phyloP scores from a whole-genome alignment of 768 basidiomycete species.

The Hortiboletus campestris region DNA sequence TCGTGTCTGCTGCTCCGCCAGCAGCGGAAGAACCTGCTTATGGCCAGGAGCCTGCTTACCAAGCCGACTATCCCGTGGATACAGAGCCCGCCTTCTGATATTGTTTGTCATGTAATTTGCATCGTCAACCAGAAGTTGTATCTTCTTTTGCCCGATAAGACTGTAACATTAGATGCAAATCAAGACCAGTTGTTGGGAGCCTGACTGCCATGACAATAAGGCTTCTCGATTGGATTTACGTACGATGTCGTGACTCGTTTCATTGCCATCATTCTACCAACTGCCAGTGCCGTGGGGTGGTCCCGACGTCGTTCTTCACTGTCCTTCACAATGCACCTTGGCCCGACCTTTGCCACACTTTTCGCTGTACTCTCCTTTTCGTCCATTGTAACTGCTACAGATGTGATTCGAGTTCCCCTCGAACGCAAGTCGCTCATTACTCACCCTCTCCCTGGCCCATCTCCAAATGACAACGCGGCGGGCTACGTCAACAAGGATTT shows the following conservation, averaged over 20 bases:
- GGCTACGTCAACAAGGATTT: slow-evolving; percentile 5
- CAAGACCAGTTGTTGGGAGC: background rate
- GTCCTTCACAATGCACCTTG: slow-evolving; percentile 19
- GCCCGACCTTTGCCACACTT: slow-evolving; percentile 9
- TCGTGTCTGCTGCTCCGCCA: slow-evolving; percentile 47
- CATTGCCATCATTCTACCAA: background rate
- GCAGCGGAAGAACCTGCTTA: slow-evolving; percentile 50
- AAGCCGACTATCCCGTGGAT: slow-evolving; percentile 43
- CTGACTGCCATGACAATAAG: background rate
- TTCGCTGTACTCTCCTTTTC: slow-evolving; percentile 18
- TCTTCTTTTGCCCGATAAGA: slow-evolving; percentile 2
- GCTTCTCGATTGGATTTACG: background rate
- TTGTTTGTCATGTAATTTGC: slow-evolving; percentile 17
- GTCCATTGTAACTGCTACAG: slow-evolving; percentile 2
- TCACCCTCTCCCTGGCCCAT: background rate
- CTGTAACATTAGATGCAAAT: background rate
- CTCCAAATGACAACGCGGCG: background rate
- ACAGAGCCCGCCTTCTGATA: slow-evolving; percentile 55
- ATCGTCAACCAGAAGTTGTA: slow-evolving; percentile 15
- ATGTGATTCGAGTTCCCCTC: slow-evolving; percentile 22
- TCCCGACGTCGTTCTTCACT: background rate
- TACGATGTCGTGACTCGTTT: background rate
- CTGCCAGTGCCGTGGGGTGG: background rate
- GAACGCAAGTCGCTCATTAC: slow-evolving; percentile 19
- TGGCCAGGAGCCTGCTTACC: slow-evolving; percentile 34